Evolutionary conservation across 2,329 filamentous ascomycete genomes (phyloP).

Genomic region (Geosmithia flava): DNA sequence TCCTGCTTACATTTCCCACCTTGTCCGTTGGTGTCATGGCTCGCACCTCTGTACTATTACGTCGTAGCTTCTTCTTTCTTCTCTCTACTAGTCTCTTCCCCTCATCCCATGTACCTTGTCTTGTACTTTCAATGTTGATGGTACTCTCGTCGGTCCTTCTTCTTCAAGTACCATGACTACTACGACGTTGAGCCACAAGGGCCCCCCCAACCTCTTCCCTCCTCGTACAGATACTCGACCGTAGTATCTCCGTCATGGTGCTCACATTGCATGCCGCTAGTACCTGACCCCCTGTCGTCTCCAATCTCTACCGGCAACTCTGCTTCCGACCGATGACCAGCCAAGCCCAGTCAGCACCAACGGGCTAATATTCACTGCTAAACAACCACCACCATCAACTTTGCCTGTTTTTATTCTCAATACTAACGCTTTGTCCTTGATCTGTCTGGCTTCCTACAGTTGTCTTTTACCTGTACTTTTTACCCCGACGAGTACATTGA

Average conservation of each 20-base stretch:
- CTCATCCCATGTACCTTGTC: not conserved
- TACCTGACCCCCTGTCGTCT: not conserved
- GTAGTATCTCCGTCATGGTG: not conserved
- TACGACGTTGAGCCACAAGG: too few relatives aligned
- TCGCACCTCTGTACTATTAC: not conserved
- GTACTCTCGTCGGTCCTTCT: not conserved
- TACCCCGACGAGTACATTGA: too few relatives aligned
- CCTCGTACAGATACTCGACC: too few relatives aligned
- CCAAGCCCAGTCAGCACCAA: not conserved
- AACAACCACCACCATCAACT: not conserved
- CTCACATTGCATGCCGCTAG: not conserved
- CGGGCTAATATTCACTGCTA: too few relatives aligned
- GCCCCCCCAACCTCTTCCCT: too few relatives aligned
- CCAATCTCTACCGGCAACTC: not conserved
- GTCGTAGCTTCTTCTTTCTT: too few relatives aligned
- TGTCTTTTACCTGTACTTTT: too few relatives aligned
- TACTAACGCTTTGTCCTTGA: not conserved
- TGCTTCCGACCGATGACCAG: not conserved
- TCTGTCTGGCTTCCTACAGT: too few relatives aligned
- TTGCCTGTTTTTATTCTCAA: too few relatives aligned
- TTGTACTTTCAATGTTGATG: too few relatives aligned
- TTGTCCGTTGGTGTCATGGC: not conserved
- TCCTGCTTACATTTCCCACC: not conserved
- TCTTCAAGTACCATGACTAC: not conserved
- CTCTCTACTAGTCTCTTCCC: too few relatives aligned